These are phyloP conservation scores for Phaeotremella fagi DNA, from an alignment of 768 basidiomycete species.

Conservation along the genomic window DNA sequence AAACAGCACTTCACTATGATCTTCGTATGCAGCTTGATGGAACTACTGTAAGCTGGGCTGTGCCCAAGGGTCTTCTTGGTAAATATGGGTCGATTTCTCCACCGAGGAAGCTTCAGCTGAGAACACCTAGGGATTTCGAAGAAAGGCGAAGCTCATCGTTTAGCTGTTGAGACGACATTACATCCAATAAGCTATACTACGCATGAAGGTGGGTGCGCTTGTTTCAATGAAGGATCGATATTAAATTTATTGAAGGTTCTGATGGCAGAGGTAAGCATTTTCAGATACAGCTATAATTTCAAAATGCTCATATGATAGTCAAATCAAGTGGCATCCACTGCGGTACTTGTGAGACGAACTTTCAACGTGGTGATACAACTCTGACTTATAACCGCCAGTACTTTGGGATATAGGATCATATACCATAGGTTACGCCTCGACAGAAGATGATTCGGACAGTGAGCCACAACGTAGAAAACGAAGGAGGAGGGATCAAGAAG, in stretches of 20 bases:
- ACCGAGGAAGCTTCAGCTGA: background rate
- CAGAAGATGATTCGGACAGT: constrained; percentile 5
- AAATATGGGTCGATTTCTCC: too few species aligned
- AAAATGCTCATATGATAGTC: background rate
- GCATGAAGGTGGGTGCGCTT: constrained; percentile 42
- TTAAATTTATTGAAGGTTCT: constrained; percentile 7
- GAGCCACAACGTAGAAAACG: constrained; percentile 19
- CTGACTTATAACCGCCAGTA: constrained; percentile 15
- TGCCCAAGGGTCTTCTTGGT: constrained; percentile 37
- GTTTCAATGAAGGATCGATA: too few species aligned
- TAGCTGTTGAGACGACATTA: constrained; percentile 38
- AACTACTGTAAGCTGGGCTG: constrained; percentile 35
- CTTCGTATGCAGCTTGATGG: constrained; percentile 39
- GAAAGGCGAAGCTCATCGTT: constrained; percentile 22
- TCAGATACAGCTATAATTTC: background rate
- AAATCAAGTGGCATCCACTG: background rate
- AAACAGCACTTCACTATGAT: constrained; percentile 39
- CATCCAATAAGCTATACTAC: constrained; percentile 40
- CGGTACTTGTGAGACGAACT: constrained; percentile 3
- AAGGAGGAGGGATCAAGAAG: constrained; percentile 1
- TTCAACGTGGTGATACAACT: background rate
- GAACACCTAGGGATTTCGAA: constrained; percentile 22
- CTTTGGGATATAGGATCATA: constrained; percentile 42
- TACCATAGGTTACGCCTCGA: constrained; percentile 17
- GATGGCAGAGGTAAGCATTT: constrained; percentile 18